Evolutionary conservation across 768 basidiomycete species (phyloP).

Genomic region (Cyclocybe cylindracea): DNA sequence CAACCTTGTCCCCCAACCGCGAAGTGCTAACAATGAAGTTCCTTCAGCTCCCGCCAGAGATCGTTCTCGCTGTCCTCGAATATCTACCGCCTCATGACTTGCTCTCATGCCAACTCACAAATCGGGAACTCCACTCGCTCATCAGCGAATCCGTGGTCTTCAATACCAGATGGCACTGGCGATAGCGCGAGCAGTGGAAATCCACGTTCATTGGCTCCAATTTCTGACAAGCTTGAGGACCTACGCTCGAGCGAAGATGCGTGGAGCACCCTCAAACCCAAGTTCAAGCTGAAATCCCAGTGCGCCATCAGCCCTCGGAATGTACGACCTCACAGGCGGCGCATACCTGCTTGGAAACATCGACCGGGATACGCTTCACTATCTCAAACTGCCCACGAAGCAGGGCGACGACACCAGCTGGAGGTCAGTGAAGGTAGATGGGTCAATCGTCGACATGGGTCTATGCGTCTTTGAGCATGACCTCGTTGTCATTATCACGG

Average conservation of each 20-base stretch:
- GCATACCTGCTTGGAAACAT: conserved; percentile 39
- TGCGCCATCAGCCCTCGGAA: conserved; percentile 32
- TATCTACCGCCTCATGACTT: no score
- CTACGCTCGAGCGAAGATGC: conserved; percentile 27
- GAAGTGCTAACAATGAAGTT: no score
- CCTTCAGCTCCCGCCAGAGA: no score
- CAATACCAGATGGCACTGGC: conserved; percentile 32
- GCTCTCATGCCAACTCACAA: no score
- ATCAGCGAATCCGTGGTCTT: conserved; percentile 28
- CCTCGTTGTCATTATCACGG: conserved; percentile 38
- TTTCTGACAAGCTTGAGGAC: conserved; percentile 25
- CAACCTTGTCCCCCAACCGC: no score
- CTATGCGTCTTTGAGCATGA: conserved; percentile 48
- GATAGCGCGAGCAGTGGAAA: conserved; percentile 29
- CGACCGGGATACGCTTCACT: conserved; percentile 27
- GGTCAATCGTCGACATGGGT: conserved; percentile 42
- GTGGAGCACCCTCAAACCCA: conserved; percentile 28
- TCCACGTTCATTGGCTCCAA: conserved; percentile 17
- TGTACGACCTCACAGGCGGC: conserved; percentile 45
- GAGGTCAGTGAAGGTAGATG: conserved; percentile 27
- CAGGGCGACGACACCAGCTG: conserved; percentile 26
- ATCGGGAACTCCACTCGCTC: conserved; percentile 21
- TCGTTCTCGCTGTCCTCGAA: no score
- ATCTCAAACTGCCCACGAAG: conserved; percentile 30
- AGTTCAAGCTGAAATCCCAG: conserved; percentile 26